A percentile compares a stretch with the other conserved stretches of the same genome.
These are phyloP conservation scores for Endogone sp. DNA, from an alignment of 192 early-diverging fungal genomes.

Conservation along the genomic window DNA sequence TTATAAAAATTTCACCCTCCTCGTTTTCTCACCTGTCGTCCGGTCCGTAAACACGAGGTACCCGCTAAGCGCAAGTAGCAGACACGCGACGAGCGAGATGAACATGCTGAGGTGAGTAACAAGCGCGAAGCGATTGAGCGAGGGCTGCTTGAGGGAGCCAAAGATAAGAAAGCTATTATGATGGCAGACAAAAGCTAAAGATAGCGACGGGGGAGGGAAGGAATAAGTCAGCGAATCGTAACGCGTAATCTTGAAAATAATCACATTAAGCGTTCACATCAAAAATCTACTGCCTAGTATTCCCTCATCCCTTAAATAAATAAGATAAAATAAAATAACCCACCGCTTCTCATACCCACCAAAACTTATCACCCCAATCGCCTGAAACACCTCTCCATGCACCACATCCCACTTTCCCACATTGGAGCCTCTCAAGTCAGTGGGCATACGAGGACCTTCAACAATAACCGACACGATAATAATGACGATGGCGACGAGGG, in stretches of 20 bases:
- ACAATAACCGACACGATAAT: constrained; percentile 68
- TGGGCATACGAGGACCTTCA: constrained; percentile 60
- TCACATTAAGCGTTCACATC: no score
- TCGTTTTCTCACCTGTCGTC: constrained; percentile 65
- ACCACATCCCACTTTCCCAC: constrained; percentile 33
- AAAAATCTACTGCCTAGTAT: no score
- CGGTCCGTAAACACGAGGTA: constrained; percentile 81
- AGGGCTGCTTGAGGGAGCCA: constrained; percentile 75
- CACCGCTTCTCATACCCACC: constrained; percentile 34
- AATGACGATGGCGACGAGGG: constrained; percentile 76
- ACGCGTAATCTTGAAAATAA: no score
- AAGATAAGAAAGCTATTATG: constrained; percentile 94
- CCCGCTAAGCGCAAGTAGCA: constrained; percentile 69
- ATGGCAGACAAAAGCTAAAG: constrained; percentile 86
- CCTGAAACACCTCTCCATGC: constrained; percentile 63
- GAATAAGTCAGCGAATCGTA: no score
- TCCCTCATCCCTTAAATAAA: no score
- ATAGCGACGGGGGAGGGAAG: no score
- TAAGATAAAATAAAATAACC: no score
- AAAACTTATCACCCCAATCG: constrained; percentile 89
- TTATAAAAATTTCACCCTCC: no score
- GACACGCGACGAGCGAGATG: constrained; percentile 65
- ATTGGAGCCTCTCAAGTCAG: constrained; percentile 43
- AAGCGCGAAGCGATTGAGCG: constrained; percentile 75
- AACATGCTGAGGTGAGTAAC: constrained; percentile 80